Evolutionary conservation across 257 asterid genomes (phyloP), one percentile per base, ranked within the genome.

Genomic region (Striga asiatica): DNA sequence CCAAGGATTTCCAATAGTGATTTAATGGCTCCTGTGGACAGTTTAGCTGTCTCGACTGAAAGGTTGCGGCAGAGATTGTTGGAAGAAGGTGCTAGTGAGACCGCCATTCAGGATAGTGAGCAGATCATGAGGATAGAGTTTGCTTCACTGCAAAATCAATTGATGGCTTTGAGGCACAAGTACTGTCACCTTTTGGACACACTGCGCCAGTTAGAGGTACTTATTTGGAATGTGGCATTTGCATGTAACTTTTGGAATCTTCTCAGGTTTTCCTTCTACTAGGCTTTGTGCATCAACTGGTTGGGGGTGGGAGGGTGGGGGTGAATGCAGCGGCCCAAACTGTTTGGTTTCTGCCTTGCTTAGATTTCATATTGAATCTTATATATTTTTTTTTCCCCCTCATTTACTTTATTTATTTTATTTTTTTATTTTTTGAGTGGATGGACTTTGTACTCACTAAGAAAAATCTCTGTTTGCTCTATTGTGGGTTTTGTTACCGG

Each of bases 1-100:
- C 98, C 98, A 0, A 87, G 98, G 82, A 76, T 91, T 59, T 87
- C 98, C 54, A 87, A 87, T 76, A 79, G 97, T 61, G 98, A 87
- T 69, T 74, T 91, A 64, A 84, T 87, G 93, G 98, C 94, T 67
- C 83, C 92, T 12, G 60, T 82, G 68, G 88, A 84, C 23, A 66
- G 70, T 58, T 68, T 77, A 41, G 53, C 66, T 23, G 68, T 91
- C 66, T 91, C 95, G 21, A 91, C 95, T 1, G 89, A 84, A 38
- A 77, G 69, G 56, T 66, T 91, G 70, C 79, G 98, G 71, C 85
- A 78, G 65, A 76, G 74, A 66, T 71, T 91, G 74, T 49, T 76
- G 82, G 84, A 82, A 61, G 98, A 81, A 74, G 85, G 84, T 22
- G 50, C 77, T 61, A 72, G 79, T 47, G 93, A 91, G 69, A 66